Percentiles rank a stretch among this genome's conserved stretches.
Conservation (phyloP, 257 asterid genomes). For the Capsicum rhomboideum region DNA sequence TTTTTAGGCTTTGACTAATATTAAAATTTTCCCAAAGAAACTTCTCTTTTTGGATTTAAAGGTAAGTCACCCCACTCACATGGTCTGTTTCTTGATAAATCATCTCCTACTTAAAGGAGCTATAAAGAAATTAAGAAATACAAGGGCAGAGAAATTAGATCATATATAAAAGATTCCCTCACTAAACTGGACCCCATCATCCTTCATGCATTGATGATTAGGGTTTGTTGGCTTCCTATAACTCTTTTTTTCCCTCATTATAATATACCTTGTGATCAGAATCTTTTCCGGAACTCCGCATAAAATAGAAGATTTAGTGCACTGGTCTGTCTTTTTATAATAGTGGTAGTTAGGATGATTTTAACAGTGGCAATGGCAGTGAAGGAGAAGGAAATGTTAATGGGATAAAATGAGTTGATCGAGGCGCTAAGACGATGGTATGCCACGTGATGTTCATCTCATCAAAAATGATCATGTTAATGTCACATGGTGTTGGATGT, state of each 20-base stretch:
- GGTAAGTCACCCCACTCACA: constrained; percentile 74
- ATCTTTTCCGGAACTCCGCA: too few relatives aligned
- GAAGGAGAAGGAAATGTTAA: too few relatives aligned
- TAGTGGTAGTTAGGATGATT: too few relatives aligned
- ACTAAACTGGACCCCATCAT: constrained; percentile 45
- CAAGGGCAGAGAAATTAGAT: neutral
- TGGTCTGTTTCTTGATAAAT: constrained; percentile 57
- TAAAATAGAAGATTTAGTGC: too few relatives aligned
- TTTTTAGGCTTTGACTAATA: constrained; percentile 13
- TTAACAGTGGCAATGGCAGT: too few relatives aligned
- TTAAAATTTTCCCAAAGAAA: constrained; percentile 45
- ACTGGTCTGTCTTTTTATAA: too few relatives aligned
- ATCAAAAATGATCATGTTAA: neutral
- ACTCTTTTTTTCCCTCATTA: neutral
- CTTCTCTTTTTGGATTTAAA: constrained; percentile 89
- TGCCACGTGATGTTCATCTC: neutral
- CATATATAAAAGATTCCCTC: constrained; percentile 42
- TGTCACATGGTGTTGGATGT: neutral
- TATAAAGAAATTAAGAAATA: neutral
- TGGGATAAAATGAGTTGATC: neutral
- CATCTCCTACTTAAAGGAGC: neutral
- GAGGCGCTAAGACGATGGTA: too few relatives aligned
- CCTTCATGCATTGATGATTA: constrained; percentile 36
- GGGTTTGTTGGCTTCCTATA: constrained; percentile 30
- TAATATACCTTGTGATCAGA: too few relatives aligned